Base-by-base conservation (phyloP, 2,329 filamentous ascomycete genomes). In the Penicillium sp. region DNA sequence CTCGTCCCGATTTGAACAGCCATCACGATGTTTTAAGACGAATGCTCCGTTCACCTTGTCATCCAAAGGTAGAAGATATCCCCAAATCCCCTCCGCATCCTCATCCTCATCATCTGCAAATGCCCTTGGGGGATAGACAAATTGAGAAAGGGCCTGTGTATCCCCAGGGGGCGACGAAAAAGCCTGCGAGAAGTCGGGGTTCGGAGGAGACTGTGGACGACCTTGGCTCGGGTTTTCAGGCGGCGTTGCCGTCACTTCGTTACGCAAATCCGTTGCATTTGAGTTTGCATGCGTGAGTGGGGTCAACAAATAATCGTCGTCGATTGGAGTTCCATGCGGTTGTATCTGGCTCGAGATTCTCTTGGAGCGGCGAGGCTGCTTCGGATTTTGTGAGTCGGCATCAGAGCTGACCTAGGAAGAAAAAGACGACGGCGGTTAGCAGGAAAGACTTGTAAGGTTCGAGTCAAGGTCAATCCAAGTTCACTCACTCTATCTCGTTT, bases 51-150 rank as follows among this genome's bases (percentile, higher is more conserved):
- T 82, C 37, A 82, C 80, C 47, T 76, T 77, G 35, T 76, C 74
- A 56, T 90, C 82, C 15, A 95, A 69, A 2, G 90, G 87, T 37
- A 95, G 78, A 4, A 98, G 72, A 56, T 96, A 98, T 9, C 93
- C 93, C 92, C 92, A 98, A 1, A 96, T 87, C 6, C 87, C 87
- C 60, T 94, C 85, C 30, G 77, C 75, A 41, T 76, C 78, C 66
- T 95, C 88, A 58, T 95, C 85, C 46, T 89, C 78, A 39, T 94
- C 87, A 47, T 89, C 85, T 8, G 81, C 81, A 31, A 90, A 75
- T 16, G 78, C 76, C 41, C 77, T 70, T 17, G 86, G 78, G 2
- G 84, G 80, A 49, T 86, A 81, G 25, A 85, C 68, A 55, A 84
- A 85, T 66, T 98, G 92, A 6, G 85, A 89, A 44, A 87, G 80